phyloP scores from a whole-genome alignment of 106 monocot species.

The Allium sativum region DNA sequence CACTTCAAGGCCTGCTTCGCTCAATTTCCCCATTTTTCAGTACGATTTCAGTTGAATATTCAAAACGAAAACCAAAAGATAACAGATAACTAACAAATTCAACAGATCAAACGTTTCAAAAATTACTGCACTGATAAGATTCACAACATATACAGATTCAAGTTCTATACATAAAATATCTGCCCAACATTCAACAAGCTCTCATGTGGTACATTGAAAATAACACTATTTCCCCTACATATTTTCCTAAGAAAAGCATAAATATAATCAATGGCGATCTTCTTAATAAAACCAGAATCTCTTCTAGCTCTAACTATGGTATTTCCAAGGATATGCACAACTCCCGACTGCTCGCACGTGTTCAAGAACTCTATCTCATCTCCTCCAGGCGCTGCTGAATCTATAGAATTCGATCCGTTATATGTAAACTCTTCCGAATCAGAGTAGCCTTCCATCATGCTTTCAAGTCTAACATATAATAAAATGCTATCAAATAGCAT shows the following conservation, averaged over 20 bases:
- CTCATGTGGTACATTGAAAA: slow-evolving; percentile 87
- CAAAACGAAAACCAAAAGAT: no score
- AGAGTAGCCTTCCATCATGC: slow-evolving; percentile 82
- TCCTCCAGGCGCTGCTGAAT: neutral
- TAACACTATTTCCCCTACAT: slow-evolving; percentile 87
- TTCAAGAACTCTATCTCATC: slow-evolving; percentile 79
- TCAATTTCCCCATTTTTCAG: no score
- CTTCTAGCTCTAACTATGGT: slow-evolving; percentile 62
- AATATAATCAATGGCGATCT: slow-evolving; percentile 55
- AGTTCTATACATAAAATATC: slow-evolving; percentile 63
- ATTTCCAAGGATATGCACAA: slow-evolving; percentile 88
- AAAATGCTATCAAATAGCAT: slow-evolving; percentile 57
- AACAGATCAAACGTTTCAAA: no score
- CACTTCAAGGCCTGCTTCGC: no score
- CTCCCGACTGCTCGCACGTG: slow-evolving; percentile 59
- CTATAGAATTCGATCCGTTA: neutral
- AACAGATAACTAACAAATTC: no score
- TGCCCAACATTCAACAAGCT: slow-evolving; percentile 87
- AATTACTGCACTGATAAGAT: no score
- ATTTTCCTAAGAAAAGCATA: slow-evolving; percentile 82
- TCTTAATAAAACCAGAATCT: slow-evolving; percentile 51
- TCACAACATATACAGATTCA: neutral
- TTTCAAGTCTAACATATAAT: slow-evolving; percentile 49
- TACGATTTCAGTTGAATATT: no score
- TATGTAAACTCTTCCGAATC: slow-evolving; percentile 49